Percentiles rank a stretch among this genome's conserved stretches.
Conservation (phyloP, 768 basidiomycete genomes). For the Boletus reticulatus region DNA sequence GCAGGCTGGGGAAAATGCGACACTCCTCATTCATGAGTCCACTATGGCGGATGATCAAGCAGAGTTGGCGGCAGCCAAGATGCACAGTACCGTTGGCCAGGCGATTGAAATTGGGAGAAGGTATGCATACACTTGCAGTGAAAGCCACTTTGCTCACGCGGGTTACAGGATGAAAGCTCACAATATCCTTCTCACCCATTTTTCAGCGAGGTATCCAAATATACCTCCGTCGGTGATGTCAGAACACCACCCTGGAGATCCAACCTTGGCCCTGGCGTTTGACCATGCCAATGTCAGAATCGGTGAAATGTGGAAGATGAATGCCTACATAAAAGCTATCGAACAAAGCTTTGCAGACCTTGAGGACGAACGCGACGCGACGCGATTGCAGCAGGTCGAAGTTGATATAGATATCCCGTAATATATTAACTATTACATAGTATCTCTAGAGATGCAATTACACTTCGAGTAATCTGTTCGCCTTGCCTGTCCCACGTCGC, state of each 20-base stretch:
- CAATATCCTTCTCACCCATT: constrained; percentile 90
- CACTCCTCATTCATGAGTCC: constrained; percentile 91
- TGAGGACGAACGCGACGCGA: constrained; percentile 38
- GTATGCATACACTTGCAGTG: constrained; percentile 38
- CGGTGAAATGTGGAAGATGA: constrained; percentile 84
- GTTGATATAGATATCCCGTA: constrained; percentile 24
- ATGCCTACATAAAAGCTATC: constrained; percentile 70
- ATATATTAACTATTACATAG: constrained; percentile 6
- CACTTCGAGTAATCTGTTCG: constrained; percentile 43
- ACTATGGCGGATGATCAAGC: constrained; percentile 86
- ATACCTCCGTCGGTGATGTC: constrained; percentile 51
- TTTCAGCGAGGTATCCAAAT: constrained; percentile 92
- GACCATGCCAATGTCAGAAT: constrained; percentile 74
- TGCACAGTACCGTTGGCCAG: constrained; percentile 88
- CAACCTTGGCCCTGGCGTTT: constrained; percentile 72
- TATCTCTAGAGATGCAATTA: constrained; percentile 53
- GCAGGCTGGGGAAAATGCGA: constrained; percentile 60
- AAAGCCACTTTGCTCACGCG: background rate
- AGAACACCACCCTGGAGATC: constrained; percentile 28
- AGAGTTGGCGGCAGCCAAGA: constrained; percentile 69
- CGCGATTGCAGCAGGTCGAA: constrained; percentile 11
- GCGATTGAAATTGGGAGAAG: constrained; percentile 74
- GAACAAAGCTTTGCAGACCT: constrained; percentile 59
- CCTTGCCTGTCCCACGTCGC: constrained; percentile 33
- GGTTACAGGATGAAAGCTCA: constrained; percentile 73